Evolutionary conservation across 805 yeast species (phyloP), one percentile per base, ranked within the genome.

Genomic region (Cyberlindnera sargentensis): DNA sequence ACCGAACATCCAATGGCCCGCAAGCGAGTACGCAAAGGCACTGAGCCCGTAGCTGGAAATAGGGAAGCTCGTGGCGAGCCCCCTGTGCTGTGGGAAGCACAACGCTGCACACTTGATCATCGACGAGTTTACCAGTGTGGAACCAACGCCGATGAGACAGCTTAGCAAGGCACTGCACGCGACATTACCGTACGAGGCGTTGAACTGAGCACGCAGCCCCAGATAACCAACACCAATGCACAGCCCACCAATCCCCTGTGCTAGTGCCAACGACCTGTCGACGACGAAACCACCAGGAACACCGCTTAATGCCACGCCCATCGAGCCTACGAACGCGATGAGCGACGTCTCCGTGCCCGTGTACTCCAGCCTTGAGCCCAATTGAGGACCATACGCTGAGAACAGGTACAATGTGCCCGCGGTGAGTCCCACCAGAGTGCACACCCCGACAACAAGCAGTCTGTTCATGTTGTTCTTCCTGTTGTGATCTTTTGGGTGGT

Each of bases 331-430:
- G 55, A 83, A 72, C 3, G 88, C 90, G 3, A 84, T 71, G 28
- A 71, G 57, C 4, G 89, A 78, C 4, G 84, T 69, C 42, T 81
- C 73, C 0, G 85, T 70, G 3, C 85, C 87, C 1, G 76, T 58
- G 51, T 85, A 76, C 23, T 64, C 63, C 42, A 85, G 69, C 41
- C 70, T 68, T 28, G 61, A 61, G 1, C 89, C 85, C 43, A 84
- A 68, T 58, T 85, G 93, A 0, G 95, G 91, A 33, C 88, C 82
- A 59, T 78, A 85, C 1, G 87, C 85, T 7, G 86, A 79, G 62
- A 80, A 85, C 37, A 84, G 65, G 61, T 85, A 85, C 53, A 83
- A 66, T 2, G 93, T 85, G 1, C 95, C 95, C 52, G 86, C 78
- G 15, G 74, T 73, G 39, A 81, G 60, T 9, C 83, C 84, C 11